Conservation (phyloP, 2,329 filamentous ascomycete genomes). For the Diaporthe vexans region DNA sequence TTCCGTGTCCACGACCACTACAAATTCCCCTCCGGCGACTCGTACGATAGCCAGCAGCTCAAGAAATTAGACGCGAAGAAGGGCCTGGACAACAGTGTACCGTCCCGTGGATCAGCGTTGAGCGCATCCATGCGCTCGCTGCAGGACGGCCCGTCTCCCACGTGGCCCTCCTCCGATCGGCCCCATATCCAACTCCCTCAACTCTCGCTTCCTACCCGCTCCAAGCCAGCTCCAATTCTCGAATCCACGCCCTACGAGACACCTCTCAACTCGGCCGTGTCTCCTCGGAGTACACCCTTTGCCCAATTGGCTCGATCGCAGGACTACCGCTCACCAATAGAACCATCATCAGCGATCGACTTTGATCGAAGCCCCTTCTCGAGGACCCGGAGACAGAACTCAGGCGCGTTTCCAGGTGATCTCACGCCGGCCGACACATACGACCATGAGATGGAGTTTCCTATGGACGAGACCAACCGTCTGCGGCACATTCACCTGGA, state of each 20-base stretch:
- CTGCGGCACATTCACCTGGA: conserved; percentile 62
- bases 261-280: conserved; percentile 62
- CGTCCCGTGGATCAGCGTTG: conserved; percentile 59
- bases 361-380: conserved; percentile 62
- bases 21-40: conserved; percentile 59
- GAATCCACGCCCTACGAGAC: conserved; percentile 64
- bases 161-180: conserved; percentile 53
- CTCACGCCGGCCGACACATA: conserved; percentile 60
- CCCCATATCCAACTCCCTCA: conserved; percentile 58
- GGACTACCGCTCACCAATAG: conserved; percentile 60
- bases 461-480: conserved; percentile 61
- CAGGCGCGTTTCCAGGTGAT: conserved; percentile 60
- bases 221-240: conserved; percentile 57
- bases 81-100: conserved; percentile 59
- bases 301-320: conserved; percentile 50
- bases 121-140: conserved; percentile 51
- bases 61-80: conserved; percentile 68
- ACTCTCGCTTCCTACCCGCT: conserved; percentile 62
- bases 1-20: conserved; percentile 65
- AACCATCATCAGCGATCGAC: conserved; percentile 54
- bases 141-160: conserved; percentile 50
- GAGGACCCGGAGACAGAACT: conserved; percentile 64
- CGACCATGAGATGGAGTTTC: conserved; percentile 61
- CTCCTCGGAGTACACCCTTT: conserved; percentile 61
- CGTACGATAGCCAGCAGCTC: conserved; percentile 65